Evolutionary conservation across 768 basidiomycete species (phyloP).

Genomic region (Sporobolomyces pararoseus): DNA sequence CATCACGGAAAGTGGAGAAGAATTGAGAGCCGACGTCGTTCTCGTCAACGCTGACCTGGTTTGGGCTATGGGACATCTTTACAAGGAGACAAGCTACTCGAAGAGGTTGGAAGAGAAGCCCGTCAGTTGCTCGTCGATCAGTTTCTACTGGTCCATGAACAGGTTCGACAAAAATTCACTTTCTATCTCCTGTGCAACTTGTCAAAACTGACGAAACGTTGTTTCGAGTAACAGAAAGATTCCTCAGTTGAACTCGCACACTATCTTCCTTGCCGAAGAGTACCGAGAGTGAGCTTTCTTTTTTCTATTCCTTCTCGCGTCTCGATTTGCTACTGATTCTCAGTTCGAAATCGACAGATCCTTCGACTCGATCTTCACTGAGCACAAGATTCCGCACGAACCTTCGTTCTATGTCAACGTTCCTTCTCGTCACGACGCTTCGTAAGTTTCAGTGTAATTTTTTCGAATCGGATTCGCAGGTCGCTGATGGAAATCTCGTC

Average conservation of each 20-base stretch:
- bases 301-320: not conserved
- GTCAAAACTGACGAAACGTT: not conserved
- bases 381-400: conserved; percentile 51
- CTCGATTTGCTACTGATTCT: not conserved
- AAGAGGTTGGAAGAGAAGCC: conserved; percentile 38
- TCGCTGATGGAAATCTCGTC: not conserved
- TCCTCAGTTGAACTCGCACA: conserved; percentile 50
- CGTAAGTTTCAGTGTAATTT: conserved; percentile 16
- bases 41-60: conserved; percentile 53
- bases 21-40: conserved; percentile 43
- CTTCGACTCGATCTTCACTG: conserved; percentile 53
- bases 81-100: conserved; percentile 43
- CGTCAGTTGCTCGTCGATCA: conserved; percentile 51
- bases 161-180: conserved; percentile 36
- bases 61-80: conserved; percentile 52
- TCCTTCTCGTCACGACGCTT: conserved; percentile 50
- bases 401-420: conserved; percentile 54
- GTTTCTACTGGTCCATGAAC: conserved; percentile 54
- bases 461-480: accelerated
- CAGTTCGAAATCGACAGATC: conserved; percentile 23
- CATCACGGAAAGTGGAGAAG: conserved; percentile 46
- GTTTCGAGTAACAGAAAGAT: conserved; percentile 19
- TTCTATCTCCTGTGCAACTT: no score
- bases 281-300: conserved; percentile 48
- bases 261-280: conserved; percentile 53